Evolutionary conservation across 768 basidiomycete species (phyloP), one percentile per base, ranked within the genome.

Genomic region (Trametopsis cervina): DNA sequence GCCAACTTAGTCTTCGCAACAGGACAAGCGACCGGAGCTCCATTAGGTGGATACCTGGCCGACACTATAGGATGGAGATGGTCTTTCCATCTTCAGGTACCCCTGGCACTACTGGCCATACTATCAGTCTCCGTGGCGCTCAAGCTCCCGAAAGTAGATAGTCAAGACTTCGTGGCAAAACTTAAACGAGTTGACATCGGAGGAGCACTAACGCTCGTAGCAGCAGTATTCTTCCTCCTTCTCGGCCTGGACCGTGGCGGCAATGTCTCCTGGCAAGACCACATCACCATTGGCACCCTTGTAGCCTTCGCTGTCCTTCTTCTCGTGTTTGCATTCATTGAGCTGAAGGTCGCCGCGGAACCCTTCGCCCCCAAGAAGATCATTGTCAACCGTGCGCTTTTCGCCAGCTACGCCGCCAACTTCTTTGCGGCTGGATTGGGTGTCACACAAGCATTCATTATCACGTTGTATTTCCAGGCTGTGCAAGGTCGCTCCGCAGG

Each of bases 1-100:
- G 60, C 78, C 3, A 84, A 82, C 57, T 73, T 83, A 24, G 70
- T 83, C 2, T 83, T 70, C 49, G 76, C 80, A 0, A 61, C 67
- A 13, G 83, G 83, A 9, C 76, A 76, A 20, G 73, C 76, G 0
- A 66, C 69, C 0, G 83, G 83, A 10, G 81, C 81, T 2, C 81
- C 82, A 2, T 60, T 83, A 0, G 82, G 83, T 10, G 82, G 83
- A 4, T 69, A 77, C 35, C 63, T 86, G 2, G 71, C 77, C 1
- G 83, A 85, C 55, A 76, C 65, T 9, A 75, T 83, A 36, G 81
- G 82, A 4, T 85, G 83, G 83, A 63, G 82, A 60, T 83, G 82
- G 80, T 71, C 76, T 0, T 84, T 83, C 67, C 64, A 80, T 3
- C 55, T 79, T 7, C 80, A 83, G 67, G 74, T 80, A 0, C 83